phyloP scores from a whole-genome alignment of 2,329 filamentous ascomycete species.

The Sclerotiophoma versabilis region DNA sequence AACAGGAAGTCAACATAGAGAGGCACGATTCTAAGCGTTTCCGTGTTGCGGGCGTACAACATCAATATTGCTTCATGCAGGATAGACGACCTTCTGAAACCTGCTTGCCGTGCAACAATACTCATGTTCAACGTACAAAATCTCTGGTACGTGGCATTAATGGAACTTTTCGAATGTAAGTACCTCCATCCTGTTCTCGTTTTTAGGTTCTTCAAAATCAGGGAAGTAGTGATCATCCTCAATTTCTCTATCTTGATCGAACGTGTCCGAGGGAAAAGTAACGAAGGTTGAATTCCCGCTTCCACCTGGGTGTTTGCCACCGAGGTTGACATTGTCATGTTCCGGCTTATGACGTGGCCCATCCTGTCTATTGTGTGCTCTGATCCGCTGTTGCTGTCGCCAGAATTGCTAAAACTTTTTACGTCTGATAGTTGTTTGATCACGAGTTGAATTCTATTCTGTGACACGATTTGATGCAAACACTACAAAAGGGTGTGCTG shows the following conservation, averaged over 20 bases:
- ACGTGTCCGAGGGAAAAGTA: slow-evolving; percentile 33
- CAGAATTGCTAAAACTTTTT: background rate
- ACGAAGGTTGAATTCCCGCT: slow-evolving; percentile 35
- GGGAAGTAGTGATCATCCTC: slow-evolving; percentile 40
- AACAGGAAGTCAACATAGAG: slow-evolving; percentile 34
- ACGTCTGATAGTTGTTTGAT: background rate
- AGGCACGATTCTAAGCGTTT: slow-evolving; percentile 20
- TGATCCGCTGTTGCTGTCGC: background rate
- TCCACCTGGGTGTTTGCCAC: background rate
- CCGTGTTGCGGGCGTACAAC: background rate
- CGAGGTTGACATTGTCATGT: background rate
- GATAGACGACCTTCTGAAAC: background rate
- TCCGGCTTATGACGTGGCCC: background rate
- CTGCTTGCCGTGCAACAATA: background rate
- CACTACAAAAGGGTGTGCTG: no score
- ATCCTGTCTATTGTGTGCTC: background rate
- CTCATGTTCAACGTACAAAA: no score
- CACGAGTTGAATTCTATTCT: background rate
- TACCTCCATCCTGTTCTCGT: no score
- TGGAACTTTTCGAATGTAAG: no score
- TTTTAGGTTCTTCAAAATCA: no score
- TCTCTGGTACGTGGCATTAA: no score
- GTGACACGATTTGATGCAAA: background rate
- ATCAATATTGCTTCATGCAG: background rate
- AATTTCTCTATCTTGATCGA: slow-evolving; percentile 26